These are phyloP conservation scores for Nephelium lappaceum DNA, from an alignment of 345 rosid genomes.

Conservation along the genomic window DNA sequence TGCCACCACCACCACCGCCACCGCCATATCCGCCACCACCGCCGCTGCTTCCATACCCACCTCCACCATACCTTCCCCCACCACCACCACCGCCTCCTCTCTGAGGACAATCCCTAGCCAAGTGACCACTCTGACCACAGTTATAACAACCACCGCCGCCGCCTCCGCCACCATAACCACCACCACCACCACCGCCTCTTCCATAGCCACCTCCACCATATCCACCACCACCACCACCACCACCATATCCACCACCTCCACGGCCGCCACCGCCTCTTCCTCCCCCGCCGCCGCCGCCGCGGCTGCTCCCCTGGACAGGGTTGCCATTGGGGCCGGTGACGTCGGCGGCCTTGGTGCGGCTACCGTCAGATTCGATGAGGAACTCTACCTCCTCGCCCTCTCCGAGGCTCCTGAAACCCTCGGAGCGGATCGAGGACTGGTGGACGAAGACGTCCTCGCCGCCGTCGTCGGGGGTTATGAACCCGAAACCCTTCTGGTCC, in stretches of 20 bases:
- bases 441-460: conserved; percentile 90
- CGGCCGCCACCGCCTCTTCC: conserved; percentile 39
- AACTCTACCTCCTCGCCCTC: conserved; percentile 73
- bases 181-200: conserved; percentile 35
- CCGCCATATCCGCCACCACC: conserved; percentile 36
- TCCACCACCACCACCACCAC: conserved; percentile 24
- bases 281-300: conserved; percentile 53
- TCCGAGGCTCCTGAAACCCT: conserved; percentile 71
- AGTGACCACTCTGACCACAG: conserved; percentile 47
- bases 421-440: conserved; percentile 77
- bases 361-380: conserved; percentile 41
- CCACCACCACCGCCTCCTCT: conserved; percentile 47
- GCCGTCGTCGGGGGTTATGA: conserved; percentile 88
- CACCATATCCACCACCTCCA: conserved; percentile 35
- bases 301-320: conserved; percentile 50
- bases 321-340: conserved; percentile 73
- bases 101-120: conserved; percentile 58
- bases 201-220: conserved; percentile 30
- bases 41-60: conserved; percentile 28
- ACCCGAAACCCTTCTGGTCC: conserved; percentile 85
- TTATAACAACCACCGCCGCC: conserved; percentile 49
- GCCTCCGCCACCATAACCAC: conserved; percentile 42
- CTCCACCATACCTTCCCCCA: conserved; percentile 22
- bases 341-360: conserved; percentile 81
- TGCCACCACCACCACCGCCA: conserved; percentile 48